A percentile compares a stretch with the other conserved stretches of the same genome.
phyloP scores from a whole-genome alignment of 495 filamentous ascomycete genomes.

The Lepraria neglecta region DNA sequence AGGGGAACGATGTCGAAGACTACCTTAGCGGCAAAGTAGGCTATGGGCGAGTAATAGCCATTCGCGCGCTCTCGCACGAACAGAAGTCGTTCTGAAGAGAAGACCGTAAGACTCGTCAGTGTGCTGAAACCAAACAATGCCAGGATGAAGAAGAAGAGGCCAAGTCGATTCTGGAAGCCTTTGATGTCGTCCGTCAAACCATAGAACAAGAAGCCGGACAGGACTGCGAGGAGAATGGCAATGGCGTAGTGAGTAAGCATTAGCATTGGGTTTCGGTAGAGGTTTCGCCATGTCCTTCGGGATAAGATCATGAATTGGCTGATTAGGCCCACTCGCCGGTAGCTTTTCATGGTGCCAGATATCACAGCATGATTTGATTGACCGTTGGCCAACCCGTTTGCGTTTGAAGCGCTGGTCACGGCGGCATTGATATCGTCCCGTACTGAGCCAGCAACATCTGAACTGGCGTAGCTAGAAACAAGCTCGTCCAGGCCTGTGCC shows the following conservation, averaged over 20 bases:
- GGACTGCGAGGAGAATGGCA: slow-evolving; percentile 85
- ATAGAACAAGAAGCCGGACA: slow-evolving; percentile 94
- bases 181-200: slow-evolving; percentile 91
- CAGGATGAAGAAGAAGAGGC: slow-evolving; percentile 95
- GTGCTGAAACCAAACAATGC: slow-evolving; percentile 96
- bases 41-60: slow-evolving; percentile 92
- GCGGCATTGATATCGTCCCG: slow-evolving; percentile 74
- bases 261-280: slow-evolving; percentile 95
- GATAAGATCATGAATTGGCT: slow-evolving; percentile 87
- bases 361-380: slow-evolving; percentile 43
- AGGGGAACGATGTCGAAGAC: slow-evolving; percentile 93
- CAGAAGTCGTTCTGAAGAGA: slow-evolving; percentile 82
- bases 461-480: slow-evolving; percentile 64
- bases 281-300: slow-evolving; percentile 88
- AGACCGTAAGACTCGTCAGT: slow-evolving; percentile 86
- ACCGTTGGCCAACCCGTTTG: slow-evolving; percentile 66
- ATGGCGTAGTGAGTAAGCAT: slow-evolving; percentile 99
- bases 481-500: slow-evolving; percentile 79
- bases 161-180: slow-evolving; percentile 97
- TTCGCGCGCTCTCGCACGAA: slow-evolving; percentile 95
- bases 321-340: slow-evolving; percentile 67
- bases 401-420: slow-evolving; percentile 50
- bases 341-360: slow-evolving; percentile 61
- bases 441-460: slow-evolving; percentile 70
- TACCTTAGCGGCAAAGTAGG: slow-evolving; percentile 94